Evolutionary conservation across 768 basidiomycete species (phyloP).

Genomic region (Termitomyces sp.): DNA sequence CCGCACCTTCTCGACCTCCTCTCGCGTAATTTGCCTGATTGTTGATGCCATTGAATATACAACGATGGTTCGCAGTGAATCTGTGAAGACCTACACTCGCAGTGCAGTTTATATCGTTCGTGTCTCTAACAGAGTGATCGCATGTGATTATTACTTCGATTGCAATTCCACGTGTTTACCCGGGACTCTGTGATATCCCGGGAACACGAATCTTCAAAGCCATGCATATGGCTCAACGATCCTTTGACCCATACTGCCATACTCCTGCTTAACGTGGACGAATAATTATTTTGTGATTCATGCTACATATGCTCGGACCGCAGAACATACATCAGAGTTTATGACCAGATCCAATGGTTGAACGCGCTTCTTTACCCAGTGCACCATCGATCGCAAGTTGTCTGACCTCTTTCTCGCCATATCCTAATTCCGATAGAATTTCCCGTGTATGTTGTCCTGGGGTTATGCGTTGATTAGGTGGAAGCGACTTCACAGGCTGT

Average conservation of each 20-base stretch:
- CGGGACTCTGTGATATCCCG: not conserved
- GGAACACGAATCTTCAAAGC: not conserved
- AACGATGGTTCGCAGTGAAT: not conserved
- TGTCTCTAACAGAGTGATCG: not conserved
- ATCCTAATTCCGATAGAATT: conserved; percentile 49
- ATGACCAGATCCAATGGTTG: conserved; percentile 13
- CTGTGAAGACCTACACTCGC: not conserved
- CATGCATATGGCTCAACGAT: too few species aligned
- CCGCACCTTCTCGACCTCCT: conserved; percentile 71
- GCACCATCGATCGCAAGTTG: conserved; percentile 44
- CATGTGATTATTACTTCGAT: conserved; percentile 1
- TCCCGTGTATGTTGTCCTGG: conserved; percentile 55
- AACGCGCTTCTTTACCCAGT: conserved; percentile 31
- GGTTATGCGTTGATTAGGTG: conserved; percentile 20
- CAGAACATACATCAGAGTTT: conserved; percentile 10
- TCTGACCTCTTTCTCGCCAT: conserved; percentile 36
- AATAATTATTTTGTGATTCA: too few species aligned
- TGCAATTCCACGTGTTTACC: conserved; percentile 3
- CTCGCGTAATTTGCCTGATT: conserved; percentile 44
- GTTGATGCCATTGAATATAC: conserved; percentile 23
- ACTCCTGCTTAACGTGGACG: not conserved
- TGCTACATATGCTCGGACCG: not conserved
- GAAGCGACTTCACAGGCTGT: conserved; percentile 13
- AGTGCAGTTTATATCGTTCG: not conserved
- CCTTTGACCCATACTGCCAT: too few species aligned